Evolutionary conservation across 495 filamentous ascomycete genomes (phyloP), one percentile per base, ranked within the genome.

Genomic region (Penicilliopsis zonata): DNA sequence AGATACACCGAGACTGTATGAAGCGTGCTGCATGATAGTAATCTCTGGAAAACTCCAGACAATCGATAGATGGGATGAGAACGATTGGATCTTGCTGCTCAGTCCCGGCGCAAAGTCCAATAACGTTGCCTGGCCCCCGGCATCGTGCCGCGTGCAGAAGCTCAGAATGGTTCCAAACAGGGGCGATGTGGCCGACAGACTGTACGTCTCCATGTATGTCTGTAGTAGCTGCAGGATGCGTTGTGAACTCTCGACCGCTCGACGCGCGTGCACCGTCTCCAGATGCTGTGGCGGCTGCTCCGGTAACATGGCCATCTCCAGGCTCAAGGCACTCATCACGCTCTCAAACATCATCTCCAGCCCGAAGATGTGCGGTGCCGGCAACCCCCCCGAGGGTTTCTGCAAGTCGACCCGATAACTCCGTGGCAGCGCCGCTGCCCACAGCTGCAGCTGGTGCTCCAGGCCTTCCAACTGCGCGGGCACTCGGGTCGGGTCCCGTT

Each of bases 341-440:
- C 56, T 47, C 35, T 61, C 50, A 22, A 59, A 59, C 22, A 50
- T 53, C 44, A 63, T 55, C 17, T 63, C 59, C 9, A 63, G 43
- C 3, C 36, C 46, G n/a, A 63, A 61, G 1, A 59, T 54, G 38
- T 63, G 59, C 1, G 59, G 59, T 0, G 56, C 55, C 0, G 49
- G 46, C 13, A 50, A 29, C 26, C 41, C 52, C 12, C 36, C 5
- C 2, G 48, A 42, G 13, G 37, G 41, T 16, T 31, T 50, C 28
- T 53, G 51, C 9, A 59, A 20, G 20, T 57, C 47, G 8, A 61
- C 47, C 9, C 56, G 49, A 38, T 57, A 59, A 19, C 43, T 52
- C 17, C 48, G 51, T 0, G 59, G 55, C 9, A 61, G 36, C 15
- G 49, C 34, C 10, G 50, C 44, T 8, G 45, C 47, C 56, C 56